Base-by-base conservation (phyloP, 495 filamentous ascomycete genomes). In the Podospora comata region DNA sequence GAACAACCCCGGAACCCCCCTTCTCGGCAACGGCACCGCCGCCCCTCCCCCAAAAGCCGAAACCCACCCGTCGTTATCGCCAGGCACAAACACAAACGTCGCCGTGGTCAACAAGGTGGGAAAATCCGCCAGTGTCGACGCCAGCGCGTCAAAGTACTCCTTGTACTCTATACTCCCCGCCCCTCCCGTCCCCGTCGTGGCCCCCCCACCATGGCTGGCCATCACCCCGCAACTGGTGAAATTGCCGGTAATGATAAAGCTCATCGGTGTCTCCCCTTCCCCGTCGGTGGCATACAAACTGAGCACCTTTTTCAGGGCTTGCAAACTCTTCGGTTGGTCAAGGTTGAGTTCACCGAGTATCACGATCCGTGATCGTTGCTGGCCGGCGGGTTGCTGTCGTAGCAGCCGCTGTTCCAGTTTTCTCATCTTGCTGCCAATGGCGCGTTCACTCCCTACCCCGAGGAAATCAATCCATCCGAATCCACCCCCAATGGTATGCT, bases 401-500 rank as follows among this genome's bases (percentile, higher is more conserved):
- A 80, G 68, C n/a, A 84, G 68, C n/a, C 79, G 70, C 53, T 78
- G 75, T 73, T 92, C 89, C 3, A 96, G 79, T 70, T 84, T 90
- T 48, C 92, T 87, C 92, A 99, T 96, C 13, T 88, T 87, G 2
- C 86, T 77, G 0, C 95, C 94, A 13, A 89, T 87, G 27, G 92
- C 92, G 62, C 94, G 90, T 76, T 97, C 93, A 69, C 92, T 94
- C 7, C 95, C 95, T 2, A 94, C 86, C 23, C 96, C 95, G 0
- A 97, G 79, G 76, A 98, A 98, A 74, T 99, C 96, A 9, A 97
- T 90, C 92, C 96, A 98, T 13, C 95, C 96, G 74, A 97, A 96
- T 1, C 92, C 93, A 64, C 87, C 88, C 20, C 91, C 90, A 68
- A 89, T 87, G 19, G 87, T 88, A 70, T 89, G 85, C 71, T 85